A percentile compares a stretch with the other conserved stretches of the same genome.
Evolutionary conservation across 352 stramenopile genomes (phyloP).

Genomic region (Aphanomyces stellatus): DNA sequence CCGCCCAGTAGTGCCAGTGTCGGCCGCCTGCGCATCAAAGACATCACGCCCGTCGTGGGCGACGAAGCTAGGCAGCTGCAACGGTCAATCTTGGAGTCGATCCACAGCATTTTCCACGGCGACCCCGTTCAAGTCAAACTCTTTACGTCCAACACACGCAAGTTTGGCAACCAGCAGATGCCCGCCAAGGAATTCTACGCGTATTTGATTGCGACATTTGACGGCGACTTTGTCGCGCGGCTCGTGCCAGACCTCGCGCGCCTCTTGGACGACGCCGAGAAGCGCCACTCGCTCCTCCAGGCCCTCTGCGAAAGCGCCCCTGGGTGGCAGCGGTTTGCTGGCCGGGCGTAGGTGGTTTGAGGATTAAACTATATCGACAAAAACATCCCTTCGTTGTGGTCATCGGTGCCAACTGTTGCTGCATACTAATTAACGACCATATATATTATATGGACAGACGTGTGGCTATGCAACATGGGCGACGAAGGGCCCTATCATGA

Average conservation of each 20-base stretch:
- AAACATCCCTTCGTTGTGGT: too few relatives aligned
- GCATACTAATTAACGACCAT: too few relatives aligned
- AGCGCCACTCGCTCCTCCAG: slow-evolving; percentile 70
- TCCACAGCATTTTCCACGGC: slow-evolving; percentile 57
- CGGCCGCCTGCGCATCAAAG: slow-evolving; percentile 38
- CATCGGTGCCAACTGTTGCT: too few relatives aligned
- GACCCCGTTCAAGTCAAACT: slow-evolving; percentile 81
- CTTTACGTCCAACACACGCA: slow-evolving; percentile 76
- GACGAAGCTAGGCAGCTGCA: slow-evolving; percentile 74
- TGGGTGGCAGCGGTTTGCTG: slow-evolving; percentile 75
- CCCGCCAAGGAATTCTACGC: slow-evolving; percentile 83
- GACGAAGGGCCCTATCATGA: too few relatives aligned
- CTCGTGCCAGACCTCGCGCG: slow-evolving; percentile 75
- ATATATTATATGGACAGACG: too few relatives aligned
- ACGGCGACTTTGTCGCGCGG: slow-evolving; percentile 80
- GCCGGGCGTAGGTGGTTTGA: slow-evolving; percentile 19
- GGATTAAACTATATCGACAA: too few relatives aligned
- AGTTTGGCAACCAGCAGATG: slow-evolving; percentile 79
- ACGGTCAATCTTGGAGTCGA: slow-evolving; percentile 73
- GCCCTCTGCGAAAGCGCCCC: slow-evolving; percentile 77
- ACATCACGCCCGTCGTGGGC: slow-evolving; percentile 75
- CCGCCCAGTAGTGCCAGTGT: slow-evolving; percentile 34
- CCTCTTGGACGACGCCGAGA: slow-evolving; percentile 76
- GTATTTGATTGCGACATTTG: slow-evolving; percentile 83
- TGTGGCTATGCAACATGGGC: too few relatives aligned